These are phyloP conservation scores for Gnomoniopsis sp. DNA, from an alignment of 2,329 filamentous ascomycete genomes.

Conservation along the genomic window DNA sequence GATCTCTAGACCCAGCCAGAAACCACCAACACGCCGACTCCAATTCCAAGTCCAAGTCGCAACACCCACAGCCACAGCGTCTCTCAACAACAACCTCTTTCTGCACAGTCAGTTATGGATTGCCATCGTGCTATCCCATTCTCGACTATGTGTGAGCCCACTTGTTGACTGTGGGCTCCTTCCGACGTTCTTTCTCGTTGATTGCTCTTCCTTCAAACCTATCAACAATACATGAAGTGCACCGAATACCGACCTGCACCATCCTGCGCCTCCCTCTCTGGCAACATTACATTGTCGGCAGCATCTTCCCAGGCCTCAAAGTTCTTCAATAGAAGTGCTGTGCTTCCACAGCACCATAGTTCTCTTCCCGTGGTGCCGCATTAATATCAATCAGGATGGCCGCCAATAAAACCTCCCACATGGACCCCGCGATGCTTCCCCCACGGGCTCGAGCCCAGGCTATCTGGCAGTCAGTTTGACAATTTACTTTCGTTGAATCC, in stretches of 20 bases:
- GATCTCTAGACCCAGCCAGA: constrained; percentile 3
- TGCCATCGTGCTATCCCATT: constrained; percentile 22
- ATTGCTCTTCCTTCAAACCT: neutral
- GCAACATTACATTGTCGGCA: neutral
- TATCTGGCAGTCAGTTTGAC: constrained; percentile 16
- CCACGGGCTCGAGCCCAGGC: constrained; percentile 8
- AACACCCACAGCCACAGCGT: constrained; percentile 17
- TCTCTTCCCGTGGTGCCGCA: neutral
- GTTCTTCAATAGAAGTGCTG: neutral
- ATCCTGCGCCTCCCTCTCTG: neutral
- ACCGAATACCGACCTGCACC: constrained; percentile 9
- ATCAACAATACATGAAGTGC: neutral
- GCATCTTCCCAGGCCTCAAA: neutral
- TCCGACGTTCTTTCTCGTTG: constrained; percentile 6
- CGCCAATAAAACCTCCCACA: constrained; percentile 7
- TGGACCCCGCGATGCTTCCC: constrained; percentile 4
- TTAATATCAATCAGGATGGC: constrained; percentile 6
- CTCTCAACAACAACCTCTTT: neutral
- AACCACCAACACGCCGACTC: constrained; percentile 5
- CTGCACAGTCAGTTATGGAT: constrained; percentile 29
- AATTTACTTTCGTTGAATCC: neutral
- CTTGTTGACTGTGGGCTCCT: constrained; percentile 24
- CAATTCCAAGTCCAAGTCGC: constrained; percentile 10
- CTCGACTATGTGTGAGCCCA: constrained; percentile 28
- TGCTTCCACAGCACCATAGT: neutral